Evolutionary conservation across 2,329 filamentous ascomycete species (phyloP), one percentile per base, ranked within the genome.

Genomic region (Albifimbria verrucaria): DNA sequence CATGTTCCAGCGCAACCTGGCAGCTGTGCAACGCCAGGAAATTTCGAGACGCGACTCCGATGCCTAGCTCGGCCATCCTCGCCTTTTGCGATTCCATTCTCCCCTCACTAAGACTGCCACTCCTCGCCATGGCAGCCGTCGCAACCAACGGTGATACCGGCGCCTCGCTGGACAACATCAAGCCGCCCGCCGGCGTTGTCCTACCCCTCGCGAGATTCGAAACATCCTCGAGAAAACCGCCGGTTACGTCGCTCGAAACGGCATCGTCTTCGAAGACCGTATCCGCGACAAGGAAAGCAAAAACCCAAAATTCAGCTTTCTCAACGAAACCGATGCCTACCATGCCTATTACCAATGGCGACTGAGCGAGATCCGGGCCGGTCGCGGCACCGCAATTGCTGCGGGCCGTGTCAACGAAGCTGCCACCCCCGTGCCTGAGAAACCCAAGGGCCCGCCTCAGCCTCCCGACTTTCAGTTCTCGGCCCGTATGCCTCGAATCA

Each of bases 401-500:
- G 89, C 90, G 52, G 92, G 92, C 50, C 83, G 89, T 61, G 81
- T 80, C 43, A 86, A 81, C 54, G 89, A 92, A 61, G 74, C 77
- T 15, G 76, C 77, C 42, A 36, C 46, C 4, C 74, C 70, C 17
- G 75, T 77, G 49, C 75, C 74, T 39, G 76, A 77, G 52, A 91
- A 89, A 67, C 87, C 90, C 43, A 83, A 89, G 70, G 93, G 92
- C 21, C 93, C 93, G 7, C 86, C 88, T 43, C 86, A 92, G 65
- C 94, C 94, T 17, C 83, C 89, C 53, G 88, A 92, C 63, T 97
- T 95, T 66, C 84, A 89, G 61, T 99, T 97, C 75, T 96, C 91
- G 52, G 92, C 94, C 62, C 89, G 92, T 68, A 96, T 97, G 90
- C 94, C 94, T 53, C 93, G 92, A 61, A 96, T 99, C 74, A 96